phyloP scores from a whole-genome alignment of 2,329 filamentous ascomycete genomes.

The Pyricularia sp. region DNA sequence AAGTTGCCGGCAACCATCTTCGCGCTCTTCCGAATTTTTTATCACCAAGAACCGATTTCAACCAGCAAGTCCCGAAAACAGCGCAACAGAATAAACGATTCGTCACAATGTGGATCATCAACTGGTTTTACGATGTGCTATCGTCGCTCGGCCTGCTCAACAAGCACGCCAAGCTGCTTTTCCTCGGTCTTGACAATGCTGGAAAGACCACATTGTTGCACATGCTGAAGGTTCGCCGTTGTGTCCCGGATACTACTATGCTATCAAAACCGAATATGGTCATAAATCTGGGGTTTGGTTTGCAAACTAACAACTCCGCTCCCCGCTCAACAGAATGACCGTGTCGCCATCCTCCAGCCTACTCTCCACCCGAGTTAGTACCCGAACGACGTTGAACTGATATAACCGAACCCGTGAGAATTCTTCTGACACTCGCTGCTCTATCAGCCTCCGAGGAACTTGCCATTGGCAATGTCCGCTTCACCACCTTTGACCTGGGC shows the following conservation, averaged over 20 bases:
- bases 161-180: constrained; percentile 92
- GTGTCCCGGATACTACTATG: constrained; percentile 13
- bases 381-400: background rate
- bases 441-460: constrained; percentile 71
- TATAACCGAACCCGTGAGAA: constrained; percentile 5
- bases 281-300: background rate
- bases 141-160: constrained; percentile 79
- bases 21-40: background rate
- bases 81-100: background rate
- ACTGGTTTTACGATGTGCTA: constrained; percentile 92
- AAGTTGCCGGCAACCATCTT: background rate
- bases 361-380: constrained; percentile 79
- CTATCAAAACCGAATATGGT: background rate
- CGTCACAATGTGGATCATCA: constrained; percentile 74
- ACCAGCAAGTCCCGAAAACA: background rate
- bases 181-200: constrained; percentile 86
- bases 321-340: constrained; percentile 55
- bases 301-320: constrained; percentile 5
- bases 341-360: constrained; percentile 79
- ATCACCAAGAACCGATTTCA: background rate
- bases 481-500: constrained; percentile 88
- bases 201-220: constrained; percentile 89
- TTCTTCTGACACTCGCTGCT: constrained; percentile 7
- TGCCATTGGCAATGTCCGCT: constrained; percentile 83
- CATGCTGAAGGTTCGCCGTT: constrained; percentile 67